Conservation (phyloP, 331 rosid genomes). For the Pyrus hybrid region DNA sequence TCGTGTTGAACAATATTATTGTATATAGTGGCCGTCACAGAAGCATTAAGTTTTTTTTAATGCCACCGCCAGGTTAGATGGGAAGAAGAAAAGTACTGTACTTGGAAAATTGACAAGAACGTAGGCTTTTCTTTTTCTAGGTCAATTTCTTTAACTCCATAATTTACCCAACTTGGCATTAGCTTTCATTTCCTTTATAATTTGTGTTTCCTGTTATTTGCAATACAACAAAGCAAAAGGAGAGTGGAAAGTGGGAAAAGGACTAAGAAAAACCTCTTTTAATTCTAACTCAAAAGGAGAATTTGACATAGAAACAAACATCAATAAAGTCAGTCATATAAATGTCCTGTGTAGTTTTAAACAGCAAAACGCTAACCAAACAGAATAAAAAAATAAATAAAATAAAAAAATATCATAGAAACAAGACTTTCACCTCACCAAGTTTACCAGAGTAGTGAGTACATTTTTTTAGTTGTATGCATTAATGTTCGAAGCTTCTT, state of each 20-base stretch:
- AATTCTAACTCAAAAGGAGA: conserved; percentile 3
- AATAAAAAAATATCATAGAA: not conserved
- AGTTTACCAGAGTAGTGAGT: not conserved
- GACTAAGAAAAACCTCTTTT: not conserved
- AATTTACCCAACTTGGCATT: not conserved
- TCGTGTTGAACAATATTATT: not conserved
- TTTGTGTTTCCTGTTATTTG: not conserved
- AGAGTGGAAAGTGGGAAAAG: not conserved
- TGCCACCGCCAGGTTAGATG: conserved; percentile 14
- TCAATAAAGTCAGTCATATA: conserved; percentile 12
- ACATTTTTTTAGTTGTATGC: not conserved
- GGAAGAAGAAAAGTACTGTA: not conserved
- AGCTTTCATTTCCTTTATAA: not conserved
- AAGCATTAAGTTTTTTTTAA: not conserved
- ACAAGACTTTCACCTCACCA: not conserved
- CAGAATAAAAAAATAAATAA: too few species aligned
- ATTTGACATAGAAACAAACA: conserved; percentile 17
- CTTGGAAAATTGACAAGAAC: not conserved
- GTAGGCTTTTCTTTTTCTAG: not conserved
- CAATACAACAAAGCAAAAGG: not conserved
- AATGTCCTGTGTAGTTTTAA: not conserved
- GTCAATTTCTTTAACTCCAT: not conserved
- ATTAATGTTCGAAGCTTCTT: not conserved
- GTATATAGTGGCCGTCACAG: not conserved
- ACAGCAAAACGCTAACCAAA: not conserved